These are phyloP conservation scores for Corymbia citriodora DNA, from an alignment of 441 rosid genomes.

Conservation along the genomic window DNA sequence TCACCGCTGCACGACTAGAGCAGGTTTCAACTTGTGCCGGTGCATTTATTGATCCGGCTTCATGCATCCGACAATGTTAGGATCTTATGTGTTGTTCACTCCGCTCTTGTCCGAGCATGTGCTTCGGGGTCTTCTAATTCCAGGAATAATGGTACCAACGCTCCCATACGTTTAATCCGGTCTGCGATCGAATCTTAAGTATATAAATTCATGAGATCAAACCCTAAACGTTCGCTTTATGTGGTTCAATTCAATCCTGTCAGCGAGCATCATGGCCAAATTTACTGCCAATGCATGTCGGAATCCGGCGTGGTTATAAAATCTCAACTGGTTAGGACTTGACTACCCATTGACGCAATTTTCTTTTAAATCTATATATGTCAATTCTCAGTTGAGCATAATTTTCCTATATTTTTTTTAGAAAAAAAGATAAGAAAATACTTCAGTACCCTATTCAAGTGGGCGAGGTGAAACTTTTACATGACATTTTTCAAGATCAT, in stretches of 20 bases:
- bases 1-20: neutral
- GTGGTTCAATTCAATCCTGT: neutral
- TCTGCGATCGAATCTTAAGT: neutral
- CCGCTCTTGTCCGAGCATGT: neutral
- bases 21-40: neutral
- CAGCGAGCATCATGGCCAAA: neutral
- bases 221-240: neutral
- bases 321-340: neutral
- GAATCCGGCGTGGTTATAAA: neutral
- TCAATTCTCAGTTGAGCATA: neutral
- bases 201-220: neutral
- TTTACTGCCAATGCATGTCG: neutral
- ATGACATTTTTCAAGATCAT: neutral
- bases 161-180: neutral
- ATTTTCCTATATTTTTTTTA: no score
- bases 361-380: neutral
- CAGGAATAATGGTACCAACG: neutral
- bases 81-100: neutral
- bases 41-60: neutral
- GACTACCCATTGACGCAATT: neutral
- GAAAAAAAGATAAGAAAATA: neutral
- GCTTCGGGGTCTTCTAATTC: neutral
- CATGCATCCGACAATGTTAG: neutral
- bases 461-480: neutral
- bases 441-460: neutral